Percentiles rank a stretch among this genome's conserved stretches.
These are phyloP conservation scores for Paracoccidioides brasiliensis DNA, from an alignment of 2,329 filamentous ascomycete species.

Conservation along the genomic window DNA sequence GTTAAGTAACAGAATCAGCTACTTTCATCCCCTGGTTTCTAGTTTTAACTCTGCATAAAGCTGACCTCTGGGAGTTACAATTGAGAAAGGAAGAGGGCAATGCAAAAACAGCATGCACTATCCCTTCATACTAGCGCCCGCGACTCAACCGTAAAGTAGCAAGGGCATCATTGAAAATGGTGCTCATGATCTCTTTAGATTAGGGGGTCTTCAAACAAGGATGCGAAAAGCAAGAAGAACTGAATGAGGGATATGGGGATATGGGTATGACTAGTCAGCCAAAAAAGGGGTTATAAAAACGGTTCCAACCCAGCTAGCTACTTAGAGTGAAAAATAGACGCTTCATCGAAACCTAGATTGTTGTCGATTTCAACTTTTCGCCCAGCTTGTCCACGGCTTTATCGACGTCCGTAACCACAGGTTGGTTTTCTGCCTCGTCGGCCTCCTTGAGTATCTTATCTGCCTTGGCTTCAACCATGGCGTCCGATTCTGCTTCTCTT, in stretches of 20 bases:
- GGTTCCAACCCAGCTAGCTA: background rate
- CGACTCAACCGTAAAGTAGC: background rate
- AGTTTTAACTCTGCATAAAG: too few species aligned
- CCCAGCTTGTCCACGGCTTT: constrained; percentile 73
- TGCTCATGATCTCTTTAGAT: background rate
- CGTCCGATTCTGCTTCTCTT: constrained; percentile 40
- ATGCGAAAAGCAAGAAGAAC: background rate
- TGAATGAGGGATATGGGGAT: background rate
- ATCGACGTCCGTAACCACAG: constrained; percentile 59
- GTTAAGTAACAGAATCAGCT: too few species aligned
- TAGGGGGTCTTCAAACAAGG: background rate
- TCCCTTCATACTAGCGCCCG: too few species aligned
- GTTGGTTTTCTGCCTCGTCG: constrained; percentile 43
- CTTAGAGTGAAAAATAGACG: background rate
- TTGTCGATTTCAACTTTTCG: constrained; percentile 61
- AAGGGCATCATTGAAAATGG: too few species aligned
- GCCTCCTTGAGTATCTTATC: constrained; percentile 57
- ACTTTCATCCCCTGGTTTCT: too few species aligned
- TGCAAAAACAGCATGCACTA: too few species aligned
- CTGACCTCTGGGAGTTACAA: too few species aligned
- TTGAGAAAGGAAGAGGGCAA: too few species aligned
- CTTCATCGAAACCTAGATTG: constrained; percentile 4
- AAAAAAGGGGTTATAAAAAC: background rate
- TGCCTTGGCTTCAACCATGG: constrained; percentile 52
- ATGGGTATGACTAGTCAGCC: background rate